A percentile compares a stretch with the other conserved stretches of the same genome.
Evolutionary conservation across 2,329 filamentous ascomycete species (phyloP).

Genomic region (Aspergillus pseudoglaucus): DNA sequence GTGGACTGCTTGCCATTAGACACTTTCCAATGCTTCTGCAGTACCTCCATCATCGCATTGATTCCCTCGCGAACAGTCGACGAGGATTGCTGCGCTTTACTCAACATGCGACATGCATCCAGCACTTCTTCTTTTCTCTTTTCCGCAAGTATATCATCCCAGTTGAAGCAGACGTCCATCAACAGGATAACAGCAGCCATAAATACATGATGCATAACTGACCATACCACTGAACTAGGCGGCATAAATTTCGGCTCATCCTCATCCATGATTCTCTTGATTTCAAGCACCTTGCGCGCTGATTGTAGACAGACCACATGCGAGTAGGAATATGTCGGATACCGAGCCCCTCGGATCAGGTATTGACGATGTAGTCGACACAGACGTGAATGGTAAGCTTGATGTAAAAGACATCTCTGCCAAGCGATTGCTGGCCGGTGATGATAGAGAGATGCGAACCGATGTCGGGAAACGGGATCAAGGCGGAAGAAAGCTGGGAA

Average conservation of each 20-base stretch:
- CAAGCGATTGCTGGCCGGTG: slow-evolving; percentile 24
- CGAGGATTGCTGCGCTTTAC: slow-evolving; percentile 28
- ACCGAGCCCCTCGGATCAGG: slow-evolving; percentile 31
- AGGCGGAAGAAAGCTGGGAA: slow-evolving; percentile 33
- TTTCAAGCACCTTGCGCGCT: slow-evolving; percentile 32
- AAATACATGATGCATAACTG: slow-evolving; percentile 35
- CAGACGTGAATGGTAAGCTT: slow-evolving; percentile 29
- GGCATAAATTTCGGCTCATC: slow-evolving; percentile 19
- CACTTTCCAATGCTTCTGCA: slow-evolving; percentile 26
- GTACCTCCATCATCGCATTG: slow-evolving; percentile 31
- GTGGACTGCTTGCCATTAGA: slow-evolving; percentile 6
- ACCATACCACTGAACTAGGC: slow-evolving; percentile 24
- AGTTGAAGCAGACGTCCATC: slow-evolving; percentile 37
- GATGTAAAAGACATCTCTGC: slow-evolving; percentile 31
- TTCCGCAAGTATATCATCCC: slow-evolving; percentile 30
- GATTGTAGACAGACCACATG: slow-evolving; percentile 32
- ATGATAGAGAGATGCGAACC: slow-evolving; percentile 22
- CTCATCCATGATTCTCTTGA: slow-evolving; percentile 30
- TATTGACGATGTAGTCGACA: slow-evolving; percentile 36
- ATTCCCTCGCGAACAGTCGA: slow-evolving; percentile 27
- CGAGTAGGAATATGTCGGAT: slow-evolving; percentile 33
- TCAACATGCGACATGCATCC: slow-evolving; percentile 33
- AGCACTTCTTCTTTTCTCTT: slow-evolving; percentile 31
- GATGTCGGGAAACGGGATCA: slow-evolving; percentile 22
- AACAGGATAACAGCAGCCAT: slow-evolving; percentile 35